Conservation (phyloP, 495 filamentous ascomycete genomes). For the Penicillium bovifimosum region DNA sequence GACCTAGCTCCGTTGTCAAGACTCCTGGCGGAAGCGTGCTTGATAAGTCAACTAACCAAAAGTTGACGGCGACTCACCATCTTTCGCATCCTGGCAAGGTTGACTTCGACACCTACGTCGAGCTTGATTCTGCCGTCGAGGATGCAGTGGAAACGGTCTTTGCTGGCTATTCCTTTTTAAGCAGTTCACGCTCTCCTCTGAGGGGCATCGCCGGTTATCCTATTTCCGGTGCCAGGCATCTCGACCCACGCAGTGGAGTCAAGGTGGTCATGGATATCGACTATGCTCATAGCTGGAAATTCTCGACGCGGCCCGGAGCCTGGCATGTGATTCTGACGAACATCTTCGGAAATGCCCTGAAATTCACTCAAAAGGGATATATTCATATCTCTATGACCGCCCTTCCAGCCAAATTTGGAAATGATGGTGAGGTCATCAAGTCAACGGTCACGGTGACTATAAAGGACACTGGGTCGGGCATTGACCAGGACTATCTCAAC, state of each 20-base stretch:
- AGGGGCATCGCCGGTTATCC: background rate
- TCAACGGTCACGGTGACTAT: constrained; percentile 37
- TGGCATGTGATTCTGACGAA: constrained; percentile 30
- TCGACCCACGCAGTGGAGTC: constrained; percentile 14
- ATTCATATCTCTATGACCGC: constrained; percentile 15
- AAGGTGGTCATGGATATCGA: constrained; percentile 49
- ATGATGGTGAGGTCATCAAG: background rate
- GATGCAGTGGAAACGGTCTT: constrained; percentile 54
- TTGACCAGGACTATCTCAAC: constrained; percentile 56
- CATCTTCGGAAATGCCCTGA: constrained; percentile 33
- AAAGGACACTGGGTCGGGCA: constrained; percentile 59
- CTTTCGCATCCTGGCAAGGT: background rate
- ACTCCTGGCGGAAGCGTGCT: background rate
- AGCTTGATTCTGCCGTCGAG: constrained; percentile 44
- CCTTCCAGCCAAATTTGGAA: constrained; percentile 2
- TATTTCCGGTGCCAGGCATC: background rate
- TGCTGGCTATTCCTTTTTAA: constrained; percentile 31
- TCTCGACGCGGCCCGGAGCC: constrained; percentile 9
- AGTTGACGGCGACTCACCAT: background rate
- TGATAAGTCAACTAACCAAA: background rate
- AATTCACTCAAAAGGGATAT: constrained; percentile 29
- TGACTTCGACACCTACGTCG: constrained; percentile 5
- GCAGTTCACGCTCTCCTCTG: constrained; percentile 2
- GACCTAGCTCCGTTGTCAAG: background rate
- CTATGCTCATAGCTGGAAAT: constrained; percentile 8